Percentiles rank a stretch among this genome's conserved stretches.
Evolutionary conservation across 768 basidiomycete genomes (phyloP).

Genomic region (Panaeolus papilionaceus): DNA sequence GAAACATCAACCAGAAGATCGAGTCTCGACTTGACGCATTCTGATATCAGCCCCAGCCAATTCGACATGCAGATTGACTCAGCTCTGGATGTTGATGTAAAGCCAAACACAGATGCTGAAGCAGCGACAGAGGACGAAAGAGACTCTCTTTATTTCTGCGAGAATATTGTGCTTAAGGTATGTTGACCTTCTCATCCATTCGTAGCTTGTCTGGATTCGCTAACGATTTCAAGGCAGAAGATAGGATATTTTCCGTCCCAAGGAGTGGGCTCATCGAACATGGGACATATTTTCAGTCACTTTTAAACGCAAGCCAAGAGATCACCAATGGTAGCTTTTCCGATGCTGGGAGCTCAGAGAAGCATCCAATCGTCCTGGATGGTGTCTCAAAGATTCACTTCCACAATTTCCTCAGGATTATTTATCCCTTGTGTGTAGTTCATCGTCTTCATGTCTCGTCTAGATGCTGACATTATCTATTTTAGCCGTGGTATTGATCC

Average conservation of each 20-base stretch:
- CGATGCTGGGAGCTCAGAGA: constrained; percentile 22
- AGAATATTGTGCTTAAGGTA: no score
- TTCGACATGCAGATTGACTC: no score
- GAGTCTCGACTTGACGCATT: no score
- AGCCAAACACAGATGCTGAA: no score
- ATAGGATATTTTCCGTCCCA: constrained; percentile 22
- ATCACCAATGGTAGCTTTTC: not conserved
- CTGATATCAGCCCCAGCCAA: no score
- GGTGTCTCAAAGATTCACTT: constrained; percentile 25
- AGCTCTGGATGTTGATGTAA: no score
- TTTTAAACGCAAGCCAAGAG: not conserved
- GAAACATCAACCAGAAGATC: no score
- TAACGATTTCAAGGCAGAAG: constrained; percentile 18
- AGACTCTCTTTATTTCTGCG: no score
- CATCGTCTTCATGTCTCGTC: not conserved
- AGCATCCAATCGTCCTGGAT: constrained; percentile 25
- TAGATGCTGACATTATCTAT: not conserved
- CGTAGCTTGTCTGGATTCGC: no score
- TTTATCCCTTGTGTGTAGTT: constrained; percentile 27
- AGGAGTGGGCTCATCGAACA: constrained; percentile 17
- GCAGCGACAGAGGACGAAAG: no score
- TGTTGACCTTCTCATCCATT: no score
- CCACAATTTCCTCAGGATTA: constrained; percentile 22
- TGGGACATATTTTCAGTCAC: constrained; percentile 14
- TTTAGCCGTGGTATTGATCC: not conserved